Evolutionary conservation across 164 flowering plant genomes (phyloP).

Genomic region (Buxus sempervirens): DNA sequence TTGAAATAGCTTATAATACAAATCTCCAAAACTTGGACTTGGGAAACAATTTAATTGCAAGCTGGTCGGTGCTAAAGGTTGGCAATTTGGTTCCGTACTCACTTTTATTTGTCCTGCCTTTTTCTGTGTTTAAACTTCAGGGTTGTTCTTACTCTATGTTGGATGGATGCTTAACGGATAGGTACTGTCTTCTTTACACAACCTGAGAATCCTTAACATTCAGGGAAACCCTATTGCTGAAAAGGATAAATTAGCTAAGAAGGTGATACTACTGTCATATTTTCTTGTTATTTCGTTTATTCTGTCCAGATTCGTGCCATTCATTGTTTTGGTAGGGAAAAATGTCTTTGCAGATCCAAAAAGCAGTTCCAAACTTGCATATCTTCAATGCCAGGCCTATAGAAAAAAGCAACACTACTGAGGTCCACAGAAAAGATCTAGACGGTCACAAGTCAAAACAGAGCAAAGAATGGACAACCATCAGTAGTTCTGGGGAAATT

Average conservation of each 20-base stretch:
- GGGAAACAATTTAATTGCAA: conserved; percentile 71
- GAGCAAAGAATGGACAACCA: conserved; percentile 13
- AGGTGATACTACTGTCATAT: conserved; percentile 34
- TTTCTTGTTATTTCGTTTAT: conserved; percentile 3
- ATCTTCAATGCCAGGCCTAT: conserved; percentile 61
- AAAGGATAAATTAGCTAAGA: conserved; percentile 47
- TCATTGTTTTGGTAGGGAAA: background rate
- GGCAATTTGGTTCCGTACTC: background rate
- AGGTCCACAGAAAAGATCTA: conserved; percentile 17
- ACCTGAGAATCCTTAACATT: conserved; percentile 69
- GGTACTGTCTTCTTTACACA: conserved; percentile 59
- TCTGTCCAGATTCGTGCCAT: background rate
- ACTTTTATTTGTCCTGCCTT: background rate
- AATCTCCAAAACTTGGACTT: conserved; percentile 68
- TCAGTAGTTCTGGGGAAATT: no score
- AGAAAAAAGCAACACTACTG: conserved; percentile 36
- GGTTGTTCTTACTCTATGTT: conserved; percentile 2
- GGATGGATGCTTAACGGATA: conserved; percentile 21
- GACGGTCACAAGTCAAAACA: conserved; percentile 10
- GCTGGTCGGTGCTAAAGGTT: conserved; percentile 82
- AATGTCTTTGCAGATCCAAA: conserved; percentile 47
- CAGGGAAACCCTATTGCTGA: conserved; percentile 80
- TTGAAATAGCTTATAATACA: conserved; percentile 49
- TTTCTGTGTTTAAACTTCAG: background rate
- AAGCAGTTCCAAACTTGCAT: conserved; percentile 52